These are phyloP conservation scores for Ammopiptanthus mongolicus DNA, from an alignment of 306 rosid species.

Conservation along the genomic window DNA sequence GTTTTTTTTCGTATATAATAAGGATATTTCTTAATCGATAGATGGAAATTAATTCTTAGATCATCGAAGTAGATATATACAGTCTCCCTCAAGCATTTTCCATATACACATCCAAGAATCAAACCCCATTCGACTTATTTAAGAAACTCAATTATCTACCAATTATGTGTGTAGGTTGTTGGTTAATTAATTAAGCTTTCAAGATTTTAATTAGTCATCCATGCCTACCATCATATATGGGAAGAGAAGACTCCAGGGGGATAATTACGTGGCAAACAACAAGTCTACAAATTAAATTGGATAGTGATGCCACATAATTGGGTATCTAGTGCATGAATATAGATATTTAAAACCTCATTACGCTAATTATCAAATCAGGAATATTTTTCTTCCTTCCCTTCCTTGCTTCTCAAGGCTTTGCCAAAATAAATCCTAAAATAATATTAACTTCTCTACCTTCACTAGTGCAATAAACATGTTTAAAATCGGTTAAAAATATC, in stretches of 20 bases:
- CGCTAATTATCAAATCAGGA: not conserved
- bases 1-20: too few species aligned
- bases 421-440: not conserved
- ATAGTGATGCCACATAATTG: not conserved
- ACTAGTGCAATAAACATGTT: too few species aligned
- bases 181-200: not conserved
- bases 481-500: too few species aligned
- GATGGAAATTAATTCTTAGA: too few species aligned
- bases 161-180: too few species aligned
- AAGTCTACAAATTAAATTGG: not conserved
- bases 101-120: too few species aligned
- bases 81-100: too few species aligned
- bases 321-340: not conserved
- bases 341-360: not conserved
- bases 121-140: too few species aligned
- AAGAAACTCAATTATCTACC: too few species aligned
- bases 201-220: not conserved
- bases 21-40: too few species aligned
- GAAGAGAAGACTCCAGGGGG: not conserved
- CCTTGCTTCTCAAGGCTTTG: not conserved
- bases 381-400: not conserved
- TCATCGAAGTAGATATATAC: too few species aligned
- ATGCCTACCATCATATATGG: not conserved
- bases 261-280: not conserved
- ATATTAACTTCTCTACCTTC: not conserved